These are phyloP conservation scores for Ceratocystis lukuohia DNA, from an alignment of 2,329 filamentous ascomycete species.

Conservation along the genomic window DNA sequence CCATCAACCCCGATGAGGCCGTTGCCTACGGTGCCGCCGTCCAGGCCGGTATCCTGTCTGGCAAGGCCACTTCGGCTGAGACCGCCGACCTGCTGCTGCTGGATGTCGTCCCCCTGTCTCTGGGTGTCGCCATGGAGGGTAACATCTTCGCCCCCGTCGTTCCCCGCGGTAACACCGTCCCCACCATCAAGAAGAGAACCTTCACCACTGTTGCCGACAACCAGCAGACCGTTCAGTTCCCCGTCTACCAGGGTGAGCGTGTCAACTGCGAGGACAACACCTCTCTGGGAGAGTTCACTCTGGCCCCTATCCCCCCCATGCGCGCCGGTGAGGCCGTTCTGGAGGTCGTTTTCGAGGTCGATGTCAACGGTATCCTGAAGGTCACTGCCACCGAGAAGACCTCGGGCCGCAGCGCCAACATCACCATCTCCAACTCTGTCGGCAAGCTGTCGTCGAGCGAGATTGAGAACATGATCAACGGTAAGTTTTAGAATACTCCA, in stretches of 20 bases:
- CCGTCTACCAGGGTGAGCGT: conserved; percentile 90
- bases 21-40: conserved; percentile 98
- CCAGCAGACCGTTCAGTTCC: conserved; percentile 79
- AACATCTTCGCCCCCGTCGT: conserved; percentile 97
- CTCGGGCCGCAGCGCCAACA: conserved; percentile 94
- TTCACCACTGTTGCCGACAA: conserved; percentile 76
- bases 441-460: conserved; percentile 90
- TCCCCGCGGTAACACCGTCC: conserved; percentile 61
- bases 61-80: conserved; percentile 91
- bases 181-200: conserved; percentile 70
- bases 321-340: conserved; percentile 90
- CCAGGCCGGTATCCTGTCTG: conserved; percentile 95
- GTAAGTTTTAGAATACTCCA: conserved; percentile 31
- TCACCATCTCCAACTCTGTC: conserved; percentile 98
- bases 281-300: conserved; percentile 89
- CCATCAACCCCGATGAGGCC: conserved; percentile 99
- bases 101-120: conserved; percentile 89
- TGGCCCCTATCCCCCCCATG: conserved; percentile 78
- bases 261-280: conserved; percentile 99
- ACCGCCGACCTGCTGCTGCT: conserved; percentile 88
- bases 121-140: conserved; percentile 98
- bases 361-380: conserved; percentile 99
- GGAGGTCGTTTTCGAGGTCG: conserved; percentile 97
- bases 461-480: conserved; percentile 96
- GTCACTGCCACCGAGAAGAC: conserved; percentile 99